phyloP scores from a whole-genome alignment of 139 green algal species.

The Chlorella sp. region DNA sequence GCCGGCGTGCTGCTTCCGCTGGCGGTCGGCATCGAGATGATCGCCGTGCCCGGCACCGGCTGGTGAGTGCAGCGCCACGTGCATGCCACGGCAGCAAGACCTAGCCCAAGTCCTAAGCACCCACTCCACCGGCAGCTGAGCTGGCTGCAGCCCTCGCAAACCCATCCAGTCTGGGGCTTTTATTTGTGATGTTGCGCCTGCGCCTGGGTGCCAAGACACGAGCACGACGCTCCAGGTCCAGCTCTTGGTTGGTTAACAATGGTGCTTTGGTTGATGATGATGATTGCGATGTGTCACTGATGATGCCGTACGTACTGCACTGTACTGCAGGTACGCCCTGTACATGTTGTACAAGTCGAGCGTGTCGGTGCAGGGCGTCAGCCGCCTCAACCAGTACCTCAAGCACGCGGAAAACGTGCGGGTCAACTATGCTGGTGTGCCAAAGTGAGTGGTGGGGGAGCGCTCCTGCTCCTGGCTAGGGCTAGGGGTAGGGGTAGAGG shows the following conservation, averaged over 20 bases:
- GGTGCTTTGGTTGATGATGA: no score
- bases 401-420: slow-evolving; percentile 17
- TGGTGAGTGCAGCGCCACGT: slow-evolving; percentile 34
- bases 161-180: no score
- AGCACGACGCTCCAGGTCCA: no score
- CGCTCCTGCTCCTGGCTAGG: background rate
- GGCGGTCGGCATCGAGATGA: slow-evolving; percentile 30
- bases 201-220: background rate
- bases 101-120: background rate
- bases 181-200: background rate
- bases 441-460: background rate
- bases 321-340: slow-evolving; percentile 7
- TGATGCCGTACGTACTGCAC: background rate
- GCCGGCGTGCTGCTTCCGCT: slow-evolving; percentile 33
- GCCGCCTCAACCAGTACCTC: slow-evolving; percentile 32
- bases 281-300: no score
- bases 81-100: background rate
- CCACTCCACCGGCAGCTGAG: no score
- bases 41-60: slow-evolving; percentile 24
- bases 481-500: background rate
- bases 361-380: slow-evolving; percentile 14
- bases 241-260: no score
- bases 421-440: slow-evolving; percentile 19
- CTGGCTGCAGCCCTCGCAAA: no score
- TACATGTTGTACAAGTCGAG: slow-evolving; percentile 38